Conservation (phyloP, 768 basidiomycete species). For the Trametes sanguinea region DNA sequence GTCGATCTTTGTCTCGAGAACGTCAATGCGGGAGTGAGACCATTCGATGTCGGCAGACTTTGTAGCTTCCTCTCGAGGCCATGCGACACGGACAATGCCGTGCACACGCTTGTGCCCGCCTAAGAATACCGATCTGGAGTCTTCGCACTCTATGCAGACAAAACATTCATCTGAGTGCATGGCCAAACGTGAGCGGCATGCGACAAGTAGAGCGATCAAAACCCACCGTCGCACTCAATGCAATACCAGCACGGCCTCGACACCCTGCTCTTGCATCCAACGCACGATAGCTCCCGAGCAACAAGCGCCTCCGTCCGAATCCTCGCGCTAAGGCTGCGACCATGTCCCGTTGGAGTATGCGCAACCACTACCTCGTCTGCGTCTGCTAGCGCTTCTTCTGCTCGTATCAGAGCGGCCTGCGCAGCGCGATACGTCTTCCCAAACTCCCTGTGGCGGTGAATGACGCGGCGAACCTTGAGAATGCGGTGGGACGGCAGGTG, state of each 20-base stretch:
- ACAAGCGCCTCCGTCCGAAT: neutral
- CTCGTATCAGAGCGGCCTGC: slow-evolving; percentile 10
- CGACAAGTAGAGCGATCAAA: neutral
- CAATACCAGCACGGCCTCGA: slow-evolving; percentile 23
- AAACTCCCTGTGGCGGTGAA: slow-evolving; percentile 15
- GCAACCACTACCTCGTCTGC: neutral
- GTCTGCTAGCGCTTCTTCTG: slow-evolving; percentile 11
- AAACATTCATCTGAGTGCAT: slow-evolving; percentile 9
- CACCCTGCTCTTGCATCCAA: slow-evolving; percentile 1
- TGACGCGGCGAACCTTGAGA: slow-evolving; percentile 16
- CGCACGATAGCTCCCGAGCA: slow-evolving; percentile 3
- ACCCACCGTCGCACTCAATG: slow-evolving; percentile 19
- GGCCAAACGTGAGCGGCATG: neutral
- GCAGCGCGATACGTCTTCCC: slow-evolving; percentile 14
- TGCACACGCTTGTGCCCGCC: slow-evolving; percentile 14
- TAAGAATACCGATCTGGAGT: neutral
- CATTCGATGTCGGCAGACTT: neutral
- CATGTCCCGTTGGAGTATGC: neutral
- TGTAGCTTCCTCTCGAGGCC: slow-evolving; percentile 4
- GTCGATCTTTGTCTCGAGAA: slow-evolving; percentile 10
- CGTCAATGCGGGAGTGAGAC: slow-evolving; percentile 7
- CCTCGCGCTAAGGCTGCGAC: neutral
- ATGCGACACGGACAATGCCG: slow-evolving; percentile 5
- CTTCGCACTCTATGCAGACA: slow-evolving; percentile 12
- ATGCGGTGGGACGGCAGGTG: slow-evolving; percentile 17